Percentiles rank a stretch among this genome's conserved stretches.
phyloP scores from a whole-genome alignment of 2,329 filamentous ascomycete genomes.

The Talaromyces albobiverticillius region DNA sequence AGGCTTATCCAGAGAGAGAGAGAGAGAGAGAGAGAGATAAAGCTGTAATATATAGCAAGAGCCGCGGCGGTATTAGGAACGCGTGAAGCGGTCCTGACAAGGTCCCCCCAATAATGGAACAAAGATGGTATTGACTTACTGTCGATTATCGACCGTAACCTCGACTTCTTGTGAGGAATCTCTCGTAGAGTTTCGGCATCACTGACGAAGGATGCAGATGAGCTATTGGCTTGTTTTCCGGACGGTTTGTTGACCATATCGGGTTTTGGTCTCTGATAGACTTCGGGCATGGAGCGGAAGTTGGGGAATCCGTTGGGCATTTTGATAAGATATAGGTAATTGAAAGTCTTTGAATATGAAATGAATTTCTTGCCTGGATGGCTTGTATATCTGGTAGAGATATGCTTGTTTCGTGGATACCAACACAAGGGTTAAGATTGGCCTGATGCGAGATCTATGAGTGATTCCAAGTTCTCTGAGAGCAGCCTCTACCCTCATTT shows the following conservation, averaged over 20 bases:
- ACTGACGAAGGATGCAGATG: constrained; percentile 7
- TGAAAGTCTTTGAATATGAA: not conserved
- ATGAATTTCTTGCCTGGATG: too few species aligned
- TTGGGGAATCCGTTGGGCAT: constrained; percentile 12
- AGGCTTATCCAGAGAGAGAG: too few species aligned
- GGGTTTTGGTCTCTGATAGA: constrained; percentile 3
- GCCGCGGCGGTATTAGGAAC: too few species aligned
- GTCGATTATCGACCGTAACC: constrained; percentile 1
- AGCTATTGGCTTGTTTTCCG: not conserved
- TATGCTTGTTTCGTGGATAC: not conserved
- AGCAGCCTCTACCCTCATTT: too few species aligned
- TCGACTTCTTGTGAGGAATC: not conserved
- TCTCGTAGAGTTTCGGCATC: constrained; percentile 8
- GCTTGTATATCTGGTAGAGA: too few species aligned
- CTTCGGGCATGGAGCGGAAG: constrained; percentile 7
- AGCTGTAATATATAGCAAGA: too few species aligned
- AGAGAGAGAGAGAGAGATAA: too few species aligned
- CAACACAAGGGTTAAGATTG: too few species aligned
- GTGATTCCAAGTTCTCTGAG: too few species aligned
- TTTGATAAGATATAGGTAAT: not conserved
- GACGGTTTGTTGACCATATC: too few species aligned
- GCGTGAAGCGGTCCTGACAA: too few species aligned
- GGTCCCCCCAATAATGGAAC: not conserved
- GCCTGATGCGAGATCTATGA: too few species aligned
- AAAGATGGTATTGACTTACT: not conserved